phyloP scores from a whole-genome alignment of 148 eudicot genomes.

The Rheum nobile region DNA sequence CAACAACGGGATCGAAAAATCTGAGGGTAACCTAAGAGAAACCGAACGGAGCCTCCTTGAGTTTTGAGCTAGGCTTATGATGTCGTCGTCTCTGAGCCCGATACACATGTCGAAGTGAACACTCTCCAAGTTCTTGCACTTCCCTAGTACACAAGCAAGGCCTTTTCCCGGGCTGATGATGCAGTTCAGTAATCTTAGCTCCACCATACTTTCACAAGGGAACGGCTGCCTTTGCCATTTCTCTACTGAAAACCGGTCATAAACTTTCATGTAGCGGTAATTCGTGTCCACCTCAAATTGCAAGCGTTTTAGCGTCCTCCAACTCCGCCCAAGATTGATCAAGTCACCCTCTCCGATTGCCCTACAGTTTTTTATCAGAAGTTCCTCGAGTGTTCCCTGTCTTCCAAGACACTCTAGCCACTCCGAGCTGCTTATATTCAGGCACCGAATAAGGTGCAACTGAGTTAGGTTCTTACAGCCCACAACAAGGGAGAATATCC shows the following conservation, averaged over 20 bases:
- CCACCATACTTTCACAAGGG: constrained; percentile 71
- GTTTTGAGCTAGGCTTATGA: constrained; percentile 47
- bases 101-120: constrained; percentile 75
- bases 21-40: constrained; percentile 66
- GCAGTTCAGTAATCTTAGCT: constrained; percentile 61
- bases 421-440: constrained; percentile 55
- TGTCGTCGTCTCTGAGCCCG: constrained; percentile 69
- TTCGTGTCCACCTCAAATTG: constrained; percentile 78
- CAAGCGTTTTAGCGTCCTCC: constrained; percentile 55
- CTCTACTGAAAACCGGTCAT: constrained; percentile 63
- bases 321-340: constrained; percentile 56
- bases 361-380: constrained; percentile 66
- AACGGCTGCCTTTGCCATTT: constrained; percentile 56
- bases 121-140: constrained; percentile 63
- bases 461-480: constrained; percentile 54
- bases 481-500: constrained; percentile 61
- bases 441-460: constrained; percentile 64
- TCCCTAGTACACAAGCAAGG: constrained; percentile 69
- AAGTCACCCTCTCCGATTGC: constrained; percentile 86
- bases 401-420: constrained; percentile 90
- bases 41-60: constrained; percentile 49
- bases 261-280: constrained; percentile 76
- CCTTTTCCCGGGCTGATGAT: constrained; percentile 80
- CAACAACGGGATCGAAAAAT: constrained; percentile 50
- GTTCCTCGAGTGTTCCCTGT: constrained; percentile 46